These are phyloP conservation scores for Phytophthora lateralis DNA, from an alignment of 352 stramenopile species.

Conservation along the genomic window DNA sequence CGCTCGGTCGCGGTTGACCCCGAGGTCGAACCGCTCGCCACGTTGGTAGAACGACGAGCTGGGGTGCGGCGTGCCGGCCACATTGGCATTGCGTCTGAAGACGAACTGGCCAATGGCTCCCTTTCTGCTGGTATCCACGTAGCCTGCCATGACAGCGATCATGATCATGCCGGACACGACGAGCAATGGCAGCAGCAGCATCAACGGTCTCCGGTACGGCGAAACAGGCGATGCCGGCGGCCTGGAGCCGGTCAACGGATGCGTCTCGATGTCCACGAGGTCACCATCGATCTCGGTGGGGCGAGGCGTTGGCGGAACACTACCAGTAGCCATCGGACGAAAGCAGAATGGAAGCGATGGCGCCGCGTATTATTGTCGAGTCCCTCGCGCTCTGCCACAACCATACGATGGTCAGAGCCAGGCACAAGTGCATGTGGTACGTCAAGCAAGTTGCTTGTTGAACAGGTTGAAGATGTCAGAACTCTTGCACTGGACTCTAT, in stretches of 20 bases:
- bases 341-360: background rate
- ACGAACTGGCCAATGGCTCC: constrained; percentile 13
- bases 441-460: too few species aligned
- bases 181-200: constrained; percentile 16
- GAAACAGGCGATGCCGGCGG: constrained; percentile 6
- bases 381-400: constrained; percentile 8
- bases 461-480: background rate
- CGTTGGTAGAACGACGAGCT: constrained; percentile 21
- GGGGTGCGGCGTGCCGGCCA: constrained; percentile 15
- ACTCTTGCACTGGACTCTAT: constrained; percentile 10
- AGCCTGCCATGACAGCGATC: constrained; percentile 17
- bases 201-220: constrained; percentile 10
- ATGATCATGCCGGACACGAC: constrained; percentile 19
- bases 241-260: constrained; percentile 11
- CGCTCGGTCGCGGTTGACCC: constrained; percentile 21
- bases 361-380: too few species aligned
- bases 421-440: too few species aligned
- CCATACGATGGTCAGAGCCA: constrained; percentile 17
- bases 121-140: constrained; percentile 22
- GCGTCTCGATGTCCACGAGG: constrained; percentile 17
- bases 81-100: constrained; percentile 12
- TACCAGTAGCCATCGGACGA: constrained; percentile 15
- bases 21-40: constrained; percentile 28
- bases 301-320: constrained; percentile 13
- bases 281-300: constrained; percentile 19